phyloP scores from a whole-genome alignment of 768 basidiomycete genomes.

The Russula olivacea region DNA sequence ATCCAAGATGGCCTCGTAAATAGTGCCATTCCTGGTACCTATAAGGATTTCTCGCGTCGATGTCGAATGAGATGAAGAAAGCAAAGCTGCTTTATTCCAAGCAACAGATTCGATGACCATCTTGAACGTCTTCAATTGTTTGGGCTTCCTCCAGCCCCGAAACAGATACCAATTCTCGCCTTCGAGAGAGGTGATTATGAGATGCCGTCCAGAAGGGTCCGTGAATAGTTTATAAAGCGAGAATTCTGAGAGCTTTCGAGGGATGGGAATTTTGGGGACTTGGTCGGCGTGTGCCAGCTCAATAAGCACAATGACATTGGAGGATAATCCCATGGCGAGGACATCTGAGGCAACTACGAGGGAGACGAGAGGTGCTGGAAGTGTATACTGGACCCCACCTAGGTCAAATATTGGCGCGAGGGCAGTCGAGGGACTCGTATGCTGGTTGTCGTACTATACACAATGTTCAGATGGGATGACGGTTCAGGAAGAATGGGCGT shows the following conservation, averaged over 20 bases:
- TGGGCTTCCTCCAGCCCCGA: slow-evolving; percentile 74
- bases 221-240: slow-evolving; percentile 78
- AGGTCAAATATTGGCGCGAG: slow-evolving; percentile 70
- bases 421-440: slow-evolving; percentile 32
- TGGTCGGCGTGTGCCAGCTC: slow-evolving; percentile 85
- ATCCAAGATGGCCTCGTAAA: slow-evolving; percentile 86
- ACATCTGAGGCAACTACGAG: slow-evolving; percentile 83
- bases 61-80: slow-evolving; percentile 59
- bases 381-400: slow-evolving; percentile 82
- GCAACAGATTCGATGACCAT: slow-evolving; percentile 87
- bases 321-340: slow-evolving; percentile 75
- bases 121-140: slow-evolving; percentile 71
- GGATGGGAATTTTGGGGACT: slow-evolving; percentile 73
- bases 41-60: slow-evolving; percentile 83
- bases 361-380: slow-evolving; percentile 76
- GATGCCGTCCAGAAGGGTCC: slow-evolving; percentile 89
- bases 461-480: slow-evolving; percentile 17
- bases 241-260: slow-evolving; percentile 69
- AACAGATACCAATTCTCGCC: slow-evolving; percentile 95
- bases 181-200: slow-evolving; percentile 76
- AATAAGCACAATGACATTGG: slow-evolving; percentile 78
- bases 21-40: slow-evolving; percentile 75
- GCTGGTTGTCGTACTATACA: slow-evolving; percentile 31
- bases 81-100: slow-evolving; percentile 73
- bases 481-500: neutral